Percentiles rank a stretch among this genome's conserved stretches.
phyloP scores from a whole-genome alignment of 2,329 filamentous ascomycete species.

The Fusarium mexicanum region DNA sequence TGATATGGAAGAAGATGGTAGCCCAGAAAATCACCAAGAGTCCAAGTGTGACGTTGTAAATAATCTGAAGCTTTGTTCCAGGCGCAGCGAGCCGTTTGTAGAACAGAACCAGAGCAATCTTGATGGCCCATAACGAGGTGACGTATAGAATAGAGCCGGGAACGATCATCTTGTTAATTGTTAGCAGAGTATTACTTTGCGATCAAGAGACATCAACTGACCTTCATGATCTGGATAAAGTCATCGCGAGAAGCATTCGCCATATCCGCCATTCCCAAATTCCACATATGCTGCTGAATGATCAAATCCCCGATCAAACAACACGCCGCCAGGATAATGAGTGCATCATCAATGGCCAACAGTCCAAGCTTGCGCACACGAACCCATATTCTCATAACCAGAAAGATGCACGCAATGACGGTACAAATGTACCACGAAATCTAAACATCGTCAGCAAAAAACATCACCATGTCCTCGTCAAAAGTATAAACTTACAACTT shows the following conservation, averaged over 20 bases:
- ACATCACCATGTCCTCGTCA: background rate
- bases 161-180: conserved; percentile 47
- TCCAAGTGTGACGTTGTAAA: conserved; percentile 51
- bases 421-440: conserved; percentile 41
- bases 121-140: conserved; percentile 53
- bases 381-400: conserved; percentile 31
- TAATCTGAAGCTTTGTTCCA: conserved; percentile 47
- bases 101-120: conserved; percentile 53
- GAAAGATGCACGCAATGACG: conserved; percentile 28
- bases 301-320: conserved; percentile 37
- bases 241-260: conserved; percentile 30
- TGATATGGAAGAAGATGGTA: conserved; percentile 51
- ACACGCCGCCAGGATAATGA: conserved; percentile 28
- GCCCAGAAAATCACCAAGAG: conserved; percentile 45
- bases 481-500: conserved; percentile 29
- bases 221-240: conserved; percentile 43
- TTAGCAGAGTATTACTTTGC: background rate
- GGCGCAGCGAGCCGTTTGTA: conserved; percentile 52
- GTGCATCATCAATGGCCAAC: conserved; percentile 29
- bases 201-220: background rate
- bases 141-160: conserved; percentile 54
- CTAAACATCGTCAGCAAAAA: conserved; percentile 3
- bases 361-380: conserved; percentile 29
- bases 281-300: conserved; percentile 41
- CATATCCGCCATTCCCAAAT: conserved; percentile 42